Conservation (phyloP, 148 eudicot species). For the Vaccinium macrocarpon region DNA sequence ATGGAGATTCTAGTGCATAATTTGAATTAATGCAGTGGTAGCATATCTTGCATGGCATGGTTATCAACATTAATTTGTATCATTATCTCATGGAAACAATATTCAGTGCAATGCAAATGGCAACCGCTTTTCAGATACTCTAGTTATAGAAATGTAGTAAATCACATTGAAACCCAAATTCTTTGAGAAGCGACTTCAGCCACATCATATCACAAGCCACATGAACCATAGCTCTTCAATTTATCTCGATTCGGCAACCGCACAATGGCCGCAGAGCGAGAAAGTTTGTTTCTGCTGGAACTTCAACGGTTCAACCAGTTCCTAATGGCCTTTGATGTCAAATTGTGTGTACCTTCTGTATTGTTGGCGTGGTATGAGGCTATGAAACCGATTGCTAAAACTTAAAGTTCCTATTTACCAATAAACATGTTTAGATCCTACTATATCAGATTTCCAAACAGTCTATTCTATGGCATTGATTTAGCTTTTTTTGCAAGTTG, state of each 20-base stretch:
- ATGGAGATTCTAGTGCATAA: not conserved
- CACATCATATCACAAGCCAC: not conserved
- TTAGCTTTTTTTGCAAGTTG: not conserved
- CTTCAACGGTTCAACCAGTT: not conserved
- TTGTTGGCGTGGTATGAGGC: not conserved
- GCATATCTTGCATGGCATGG: not conserved
- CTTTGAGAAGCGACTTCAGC: not conserved
- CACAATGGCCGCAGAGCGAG: no score
- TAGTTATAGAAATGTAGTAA: not conserved
- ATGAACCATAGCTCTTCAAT: not conserved
- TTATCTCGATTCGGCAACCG: no score
- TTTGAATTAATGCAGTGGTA: not conserved
- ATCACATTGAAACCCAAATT: not conserved
- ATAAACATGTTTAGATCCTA: not conserved
- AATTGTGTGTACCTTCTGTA: not conserved
- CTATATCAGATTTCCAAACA: not conserved
- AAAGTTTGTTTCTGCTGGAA: not conserved
- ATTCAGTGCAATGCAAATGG: no score
- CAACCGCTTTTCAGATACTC: not conserved
- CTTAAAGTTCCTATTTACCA: not conserved
- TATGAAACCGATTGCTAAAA: not conserved
- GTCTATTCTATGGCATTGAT: not conserved
- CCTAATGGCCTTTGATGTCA: not conserved
- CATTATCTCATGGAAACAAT: not conserved
- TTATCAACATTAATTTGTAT: not conserved